These are phyloP conservation scores for Allantophomopsis lycopodina DNA, from an alignment of 2,329 filamentous ascomycete species.

Conservation along the genomic window DNA sequence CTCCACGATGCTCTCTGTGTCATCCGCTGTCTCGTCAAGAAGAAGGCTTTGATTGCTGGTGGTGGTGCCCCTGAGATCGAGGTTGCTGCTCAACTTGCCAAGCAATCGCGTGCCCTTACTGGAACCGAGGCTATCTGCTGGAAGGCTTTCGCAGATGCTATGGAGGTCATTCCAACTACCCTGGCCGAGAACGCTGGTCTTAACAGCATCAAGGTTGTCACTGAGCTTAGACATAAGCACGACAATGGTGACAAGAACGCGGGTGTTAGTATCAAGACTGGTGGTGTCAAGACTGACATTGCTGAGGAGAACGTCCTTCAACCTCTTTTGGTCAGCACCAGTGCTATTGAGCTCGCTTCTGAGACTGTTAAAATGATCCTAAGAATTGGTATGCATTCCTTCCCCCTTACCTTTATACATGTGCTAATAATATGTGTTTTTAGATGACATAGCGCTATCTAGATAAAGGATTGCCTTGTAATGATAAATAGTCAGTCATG, in stretches of 20 bases:
- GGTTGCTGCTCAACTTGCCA: slow-evolving; percentile 75
- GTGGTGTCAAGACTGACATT: slow-evolving; percentile 94
- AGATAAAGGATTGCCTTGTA: too few relatives aligned
- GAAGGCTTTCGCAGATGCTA: slow-evolving; percentile 96
- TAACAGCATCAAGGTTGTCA: slow-evolving; percentile 98
- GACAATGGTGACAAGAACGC: slow-evolving; percentile 92
- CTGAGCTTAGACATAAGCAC: slow-evolving; percentile 85
- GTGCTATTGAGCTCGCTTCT: slow-evolving; percentile 88
- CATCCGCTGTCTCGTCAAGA: slow-evolving; percentile 95
- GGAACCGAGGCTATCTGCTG: slow-evolving; percentile 97
- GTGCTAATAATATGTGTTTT: not conserved
- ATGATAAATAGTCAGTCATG: too few relatives aligned
- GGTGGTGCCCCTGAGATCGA: slow-evolving; percentile 95
- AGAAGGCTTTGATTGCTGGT: slow-evolving; percentile 96
- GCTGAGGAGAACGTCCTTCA: slow-evolving; percentile 94
- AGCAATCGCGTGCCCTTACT: slow-evolving; percentile 67
- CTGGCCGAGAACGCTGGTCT: slow-evolving; percentile 94
- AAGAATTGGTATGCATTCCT: slow-evolving; percentile 26
- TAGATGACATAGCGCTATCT: too few relatives aligned
- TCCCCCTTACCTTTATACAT: too few relatives aligned
- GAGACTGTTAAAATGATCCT: slow-evolving; percentile 80
- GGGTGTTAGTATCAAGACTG: slow-evolving; percentile 95
- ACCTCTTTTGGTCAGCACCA: slow-evolving; percentile 90
- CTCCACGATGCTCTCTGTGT: slow-evolving; percentile 97
- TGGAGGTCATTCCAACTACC: slow-evolving; percentile 94